phyloP scores from a whole-genome alignment of 179 eudicot species.

The Spergularia azorica region DNA sequence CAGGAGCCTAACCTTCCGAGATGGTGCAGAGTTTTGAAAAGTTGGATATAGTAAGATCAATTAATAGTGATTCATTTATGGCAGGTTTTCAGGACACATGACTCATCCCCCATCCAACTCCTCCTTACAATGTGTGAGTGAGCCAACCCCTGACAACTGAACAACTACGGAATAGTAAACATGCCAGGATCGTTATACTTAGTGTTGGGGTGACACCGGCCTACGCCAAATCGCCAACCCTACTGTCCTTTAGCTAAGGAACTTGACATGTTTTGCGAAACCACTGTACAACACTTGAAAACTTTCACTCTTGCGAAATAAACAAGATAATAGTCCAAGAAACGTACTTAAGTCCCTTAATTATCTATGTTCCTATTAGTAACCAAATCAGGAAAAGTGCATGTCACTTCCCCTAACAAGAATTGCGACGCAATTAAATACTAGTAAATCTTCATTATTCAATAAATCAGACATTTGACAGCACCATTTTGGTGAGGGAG shows the following conservation, averaged over 20 bases:
- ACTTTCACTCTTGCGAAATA: not conserved
- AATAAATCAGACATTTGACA: not conserved
- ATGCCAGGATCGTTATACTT: too few relatives aligned
- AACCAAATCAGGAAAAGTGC: not conserved
- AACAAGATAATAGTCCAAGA: too few relatives aligned
- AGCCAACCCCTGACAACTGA: constrained; percentile 22
- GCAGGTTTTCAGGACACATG: constrained; percentile 26
- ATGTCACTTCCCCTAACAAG: not conserved
- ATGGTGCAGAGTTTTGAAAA: not conserved
- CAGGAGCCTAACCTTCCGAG: constrained; percentile 16
- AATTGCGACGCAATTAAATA: constrained; percentile 2
- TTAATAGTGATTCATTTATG: constrained; percentile 19
- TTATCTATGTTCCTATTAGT: too few relatives aligned
- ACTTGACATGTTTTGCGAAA: not conserved
- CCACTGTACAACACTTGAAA: not conserved
- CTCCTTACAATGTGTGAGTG: not conserved
- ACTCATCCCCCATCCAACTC: constrained; percentile 9
- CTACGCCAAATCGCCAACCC: not conserved
- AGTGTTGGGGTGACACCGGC: not conserved
- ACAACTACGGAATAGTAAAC: not conserved
- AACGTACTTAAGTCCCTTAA: too few relatives aligned
- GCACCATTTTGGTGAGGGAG: not conserved
- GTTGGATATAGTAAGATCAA: constrained; percentile 15
- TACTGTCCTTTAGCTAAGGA: not conserved
- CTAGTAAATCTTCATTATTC: not conserved